These are phyloP conservation scores for Aspergillus proliferans DNA, from an alignment of 2,329 filamentous ascomycete species.

Conservation along the genomic window DNA sequence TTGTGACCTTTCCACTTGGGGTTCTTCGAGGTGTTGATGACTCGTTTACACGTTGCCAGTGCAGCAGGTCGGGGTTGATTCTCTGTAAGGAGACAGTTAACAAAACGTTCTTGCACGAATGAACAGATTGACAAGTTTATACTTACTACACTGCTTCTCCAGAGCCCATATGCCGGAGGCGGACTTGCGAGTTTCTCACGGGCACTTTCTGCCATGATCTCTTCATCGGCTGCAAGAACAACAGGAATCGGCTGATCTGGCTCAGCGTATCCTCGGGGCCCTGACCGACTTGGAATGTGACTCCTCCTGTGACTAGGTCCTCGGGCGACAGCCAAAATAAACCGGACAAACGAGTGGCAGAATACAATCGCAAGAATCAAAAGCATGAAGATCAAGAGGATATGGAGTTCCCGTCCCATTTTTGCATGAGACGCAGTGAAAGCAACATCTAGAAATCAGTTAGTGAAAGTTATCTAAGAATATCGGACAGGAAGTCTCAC, in stretches of 20 bases:
- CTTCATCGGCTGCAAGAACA: slow-evolving; percentile 67
- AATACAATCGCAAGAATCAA: slow-evolving; percentile 71
- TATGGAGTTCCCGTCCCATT: slow-evolving; percentile 65
- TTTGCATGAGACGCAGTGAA: slow-evolving; percentile 62
- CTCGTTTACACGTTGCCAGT: slow-evolving; percentile 63
- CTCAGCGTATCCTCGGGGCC: slow-evolving; percentile 60
- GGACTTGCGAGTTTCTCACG: slow-evolving; percentile 51
- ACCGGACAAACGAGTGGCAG: slow-evolving; percentile 67
- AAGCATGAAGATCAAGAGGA: slow-evolving; percentile 73
- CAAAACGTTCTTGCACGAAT: background rate
- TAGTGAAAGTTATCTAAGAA: slow-evolving; percentile 1
- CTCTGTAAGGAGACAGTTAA: slow-evolving; percentile 42
- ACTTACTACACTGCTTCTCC: slow-evolving; percentile 75
- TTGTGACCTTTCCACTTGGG: slow-evolving; percentile 17
- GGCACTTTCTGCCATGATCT: slow-evolving; percentile 46
- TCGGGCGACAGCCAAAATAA: slow-evolving; percentile 60
- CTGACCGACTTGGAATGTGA: slow-evolving; percentile 45
- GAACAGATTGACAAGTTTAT: background rate
- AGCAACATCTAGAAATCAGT: slow-evolving; percentile 56
- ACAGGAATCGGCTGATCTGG: slow-evolving; percentile 71
- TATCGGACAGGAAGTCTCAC: slow-evolving; percentile 45
- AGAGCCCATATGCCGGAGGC: slow-evolving; percentile 80
- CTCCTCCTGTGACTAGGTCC: slow-evolving; percentile 25
- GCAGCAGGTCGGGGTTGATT: slow-evolving; percentile 72
- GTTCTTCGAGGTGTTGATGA: slow-evolving; percentile 1